A percentile compares a stretch with the other conserved stretches of the same genome.
Conservation (phyloP, 495 filamentous ascomycete species). For the Choiromyces venosus region DNA sequence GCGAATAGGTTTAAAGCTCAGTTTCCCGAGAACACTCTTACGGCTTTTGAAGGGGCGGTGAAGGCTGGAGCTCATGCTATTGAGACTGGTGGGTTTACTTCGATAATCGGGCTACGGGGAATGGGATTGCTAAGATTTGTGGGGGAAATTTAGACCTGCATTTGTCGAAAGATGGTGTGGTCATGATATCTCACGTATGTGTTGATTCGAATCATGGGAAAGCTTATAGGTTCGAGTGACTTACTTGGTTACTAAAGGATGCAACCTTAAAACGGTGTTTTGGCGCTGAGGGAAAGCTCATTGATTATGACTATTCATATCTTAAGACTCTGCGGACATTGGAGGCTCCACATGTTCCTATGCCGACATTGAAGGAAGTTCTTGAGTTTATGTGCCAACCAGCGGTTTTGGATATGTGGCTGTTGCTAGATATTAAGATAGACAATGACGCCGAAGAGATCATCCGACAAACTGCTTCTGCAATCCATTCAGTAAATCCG, state of each 20-base stretch:
- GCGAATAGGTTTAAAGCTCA: constrained; percentile 53
- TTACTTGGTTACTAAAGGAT: constrained; percentile 54
- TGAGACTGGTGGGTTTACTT: constrained; percentile 56
- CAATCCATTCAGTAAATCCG: constrained; percentile 52
- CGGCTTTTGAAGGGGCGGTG: constrained; percentile 67
- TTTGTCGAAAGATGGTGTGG: constrained; percentile 71
- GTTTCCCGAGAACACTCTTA: constrained; percentile 82
- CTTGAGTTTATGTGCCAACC: constrained; percentile 63
- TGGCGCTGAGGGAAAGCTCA: constrained; percentile 61
- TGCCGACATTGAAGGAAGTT: constrained; percentile 72
- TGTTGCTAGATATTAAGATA: constrained; percentile 85
- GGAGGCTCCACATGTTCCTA: constrained; percentile 59
- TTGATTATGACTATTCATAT: constrained; percentile 69
- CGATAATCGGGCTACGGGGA: neutral
- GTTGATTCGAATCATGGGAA: neutral
- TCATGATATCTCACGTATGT: constrained; percentile 76
- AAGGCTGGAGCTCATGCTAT: constrained; percentile 70
- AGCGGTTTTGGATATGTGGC: constrained; percentile 61
- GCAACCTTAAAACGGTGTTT: constrained; percentile 70
- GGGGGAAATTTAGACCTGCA: constrained; percentile 58
- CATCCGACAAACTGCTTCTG: constrained; percentile 58
- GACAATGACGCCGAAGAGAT: constrained; percentile 67
- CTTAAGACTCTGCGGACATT: constrained; percentile 63
- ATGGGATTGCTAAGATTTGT: constrained; percentile 6
- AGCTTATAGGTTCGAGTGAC: constrained; percentile 4